These are phyloP conservation scores for Backusella psychrophila DNA, from an alignment of 192 early-diverging fungal genomes.

Conservation along the genomic window DNA sequence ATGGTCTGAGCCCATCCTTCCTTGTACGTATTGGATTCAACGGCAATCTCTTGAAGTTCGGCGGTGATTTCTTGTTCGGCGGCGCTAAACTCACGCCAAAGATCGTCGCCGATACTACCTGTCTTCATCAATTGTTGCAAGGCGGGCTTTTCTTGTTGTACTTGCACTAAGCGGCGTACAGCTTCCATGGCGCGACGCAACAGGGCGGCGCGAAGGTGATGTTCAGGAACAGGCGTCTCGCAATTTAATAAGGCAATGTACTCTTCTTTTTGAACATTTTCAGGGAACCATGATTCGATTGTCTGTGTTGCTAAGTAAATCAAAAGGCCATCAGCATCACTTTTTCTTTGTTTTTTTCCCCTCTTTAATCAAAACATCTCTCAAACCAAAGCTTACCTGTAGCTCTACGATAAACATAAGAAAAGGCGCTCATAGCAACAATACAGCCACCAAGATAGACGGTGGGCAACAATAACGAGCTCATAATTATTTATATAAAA, in stretches of 20 bases:
- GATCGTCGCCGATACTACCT: conserved; percentile 81
- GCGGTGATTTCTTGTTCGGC: conserved; percentile 78
- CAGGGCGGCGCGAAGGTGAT: conserved; percentile 69
- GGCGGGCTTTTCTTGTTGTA: conserved; percentile 79
- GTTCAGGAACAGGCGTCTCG: conserved; percentile 53
- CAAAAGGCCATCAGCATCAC: background rate
- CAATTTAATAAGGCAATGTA: conserved; percentile 63
- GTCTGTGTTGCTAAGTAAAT: conserved; percentile 32
- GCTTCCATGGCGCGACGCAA: conserved; percentile 80
- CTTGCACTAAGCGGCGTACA: conserved; percentile 67
- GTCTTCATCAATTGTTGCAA: conserved; percentile 71
- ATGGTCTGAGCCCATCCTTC: conserved; percentile 84
- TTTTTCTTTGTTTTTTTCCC: background rate
- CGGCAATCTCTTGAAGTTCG: conserved; percentile 78
- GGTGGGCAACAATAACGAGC: conserved; percentile 33
- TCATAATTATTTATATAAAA: conserved; percentile 11
- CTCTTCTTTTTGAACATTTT: conserved; percentile 57
- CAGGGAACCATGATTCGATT: conserved; percentile 69
- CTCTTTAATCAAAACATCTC: background rate
- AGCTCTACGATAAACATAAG: conserved; percentile 33
- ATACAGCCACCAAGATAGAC: conserved; percentile 40
- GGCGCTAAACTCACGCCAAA: conserved; percentile 69
- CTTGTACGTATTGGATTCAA: conserved; percentile 78
- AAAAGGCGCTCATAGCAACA: conserved; percentile 39
- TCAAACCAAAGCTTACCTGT: conserved; percentile 18